phyloP scores from a whole-genome alignment of 179 eudicot genomes.

The Beta macrorhiza region DNA sequence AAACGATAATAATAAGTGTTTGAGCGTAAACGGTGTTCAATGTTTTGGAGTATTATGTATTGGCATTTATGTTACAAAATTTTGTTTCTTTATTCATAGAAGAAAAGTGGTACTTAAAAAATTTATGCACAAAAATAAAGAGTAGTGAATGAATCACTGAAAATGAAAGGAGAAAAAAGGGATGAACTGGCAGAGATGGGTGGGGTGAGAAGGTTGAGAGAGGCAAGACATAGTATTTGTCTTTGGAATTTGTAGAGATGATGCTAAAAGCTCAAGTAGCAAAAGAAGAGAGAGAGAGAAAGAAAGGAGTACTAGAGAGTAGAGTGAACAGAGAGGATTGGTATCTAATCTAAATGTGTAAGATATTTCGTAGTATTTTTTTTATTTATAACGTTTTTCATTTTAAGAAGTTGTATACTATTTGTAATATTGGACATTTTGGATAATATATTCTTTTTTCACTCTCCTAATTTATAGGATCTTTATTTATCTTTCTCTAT shows the following conservation, averaged over 20 bases:
- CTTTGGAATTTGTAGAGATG: slow-evolving; percentile 19
- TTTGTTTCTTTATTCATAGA: background rate
- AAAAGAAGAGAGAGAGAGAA: background rate
- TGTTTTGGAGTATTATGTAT: slow-evolving; percentile 16
- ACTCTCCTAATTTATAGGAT: no score
- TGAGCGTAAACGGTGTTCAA: slow-evolving; percentile 27
- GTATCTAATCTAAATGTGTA: no score
- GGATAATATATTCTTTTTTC: no score
- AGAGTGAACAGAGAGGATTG: no score
- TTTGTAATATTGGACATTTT: no score
- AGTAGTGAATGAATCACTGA: background rate
- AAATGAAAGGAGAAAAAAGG: background rate
- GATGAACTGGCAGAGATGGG: slow-evolving; percentile 15
- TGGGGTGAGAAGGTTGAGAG: slow-evolving; percentile 1
- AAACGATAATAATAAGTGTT: slow-evolving; percentile 19
- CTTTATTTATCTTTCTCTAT: no score
- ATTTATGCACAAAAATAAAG: background rate
- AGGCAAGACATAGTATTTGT: slow-evolving; percentile 5
- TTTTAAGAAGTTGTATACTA: no score
- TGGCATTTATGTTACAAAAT: background rate
- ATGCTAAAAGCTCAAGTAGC: background rate
- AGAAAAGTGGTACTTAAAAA: background rate
- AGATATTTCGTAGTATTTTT: no score
- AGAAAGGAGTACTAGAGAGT: background rate
- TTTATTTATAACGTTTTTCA: no score